Evolutionary conservation across 768 basidiomycete genomes (phyloP).

Genomic region (Daedaleopsis sinensis): DNA sequence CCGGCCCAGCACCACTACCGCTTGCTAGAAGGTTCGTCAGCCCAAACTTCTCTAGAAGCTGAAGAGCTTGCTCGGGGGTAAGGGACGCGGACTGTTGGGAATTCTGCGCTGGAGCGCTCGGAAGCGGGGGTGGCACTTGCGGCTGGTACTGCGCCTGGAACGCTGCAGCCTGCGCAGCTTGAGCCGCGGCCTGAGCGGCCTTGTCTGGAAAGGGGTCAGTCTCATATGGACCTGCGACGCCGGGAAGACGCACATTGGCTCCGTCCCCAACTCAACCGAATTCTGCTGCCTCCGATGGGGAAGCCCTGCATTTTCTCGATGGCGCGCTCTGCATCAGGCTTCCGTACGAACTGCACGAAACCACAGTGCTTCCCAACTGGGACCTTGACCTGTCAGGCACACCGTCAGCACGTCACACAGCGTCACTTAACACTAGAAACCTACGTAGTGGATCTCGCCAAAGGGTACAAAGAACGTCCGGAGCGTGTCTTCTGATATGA

Average conservation of each 20-base stretch:
- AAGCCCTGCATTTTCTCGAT: slow-evolving; percentile 98
- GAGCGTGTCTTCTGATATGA: slow-evolving; percentile 90
- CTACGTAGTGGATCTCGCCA: slow-evolving; percentile 89
- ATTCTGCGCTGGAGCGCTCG: slow-evolving; percentile 5
- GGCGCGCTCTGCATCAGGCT: slow-evolving; percentile 88
- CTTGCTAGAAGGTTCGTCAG: slow-evolving; percentile 28
- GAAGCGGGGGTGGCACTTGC: slow-evolving; percentile 15
- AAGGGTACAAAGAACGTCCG: slow-evolving; percentile 92
- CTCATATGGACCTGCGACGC: slow-evolving; percentile 1
- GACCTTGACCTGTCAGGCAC: slow-evolving; percentile 77
- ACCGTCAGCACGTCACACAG: slow-evolving; percentile 4
- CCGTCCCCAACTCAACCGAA: slow-evolving; percentile 91
- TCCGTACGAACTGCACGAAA: slow-evolving; percentile 93
- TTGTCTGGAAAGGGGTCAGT: slow-evolving; percentile 59
- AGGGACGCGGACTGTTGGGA: slow-evolving; percentile 19
- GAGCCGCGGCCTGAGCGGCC: slow-evolving; percentile 88
- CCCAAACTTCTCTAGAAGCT: slow-evolving; percentile 37
- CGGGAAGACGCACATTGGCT: slow-evolving; percentile 72
- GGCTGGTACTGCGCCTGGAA: slow-evolving; percentile 45
- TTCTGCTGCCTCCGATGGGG: slow-evolving; percentile 89
- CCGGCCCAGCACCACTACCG: slow-evolving; percentile 15
- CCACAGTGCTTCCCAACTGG: slow-evolving; percentile 95
- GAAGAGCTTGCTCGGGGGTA: slow-evolving; percentile 37
- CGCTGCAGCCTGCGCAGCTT: slow-evolving; percentile 73
- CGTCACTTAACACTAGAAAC: slow-evolving; percentile 30